Evolutionary conservation across 106 monocot genomes (phyloP).

Genomic region (Iris macrosiphon): DNA sequence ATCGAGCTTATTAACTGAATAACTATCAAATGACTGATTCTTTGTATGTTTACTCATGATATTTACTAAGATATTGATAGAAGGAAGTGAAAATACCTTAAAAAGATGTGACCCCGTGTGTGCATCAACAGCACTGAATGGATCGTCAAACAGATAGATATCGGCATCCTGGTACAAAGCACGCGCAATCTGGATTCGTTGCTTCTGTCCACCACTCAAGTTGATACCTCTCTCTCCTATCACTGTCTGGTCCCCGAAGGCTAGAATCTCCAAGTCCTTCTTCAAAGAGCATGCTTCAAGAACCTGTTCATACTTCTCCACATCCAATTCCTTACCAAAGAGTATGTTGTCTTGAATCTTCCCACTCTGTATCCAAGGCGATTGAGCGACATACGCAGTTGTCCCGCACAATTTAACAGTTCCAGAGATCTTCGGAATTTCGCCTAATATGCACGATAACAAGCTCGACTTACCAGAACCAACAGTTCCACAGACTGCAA

Average conservation of each 20-base stretch:
- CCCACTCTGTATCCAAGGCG: conserved; percentile 98
- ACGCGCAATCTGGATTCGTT: conserved; percentile 88
- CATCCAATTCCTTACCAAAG: conserved; percentile 77
- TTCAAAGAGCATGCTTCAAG: conserved; percentile 74
- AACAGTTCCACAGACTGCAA: conserved; percentile 87
- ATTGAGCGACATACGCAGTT: conserved; percentile 82
- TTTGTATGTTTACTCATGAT: too few relatives aligned
- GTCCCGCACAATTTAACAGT: conserved; percentile 49
- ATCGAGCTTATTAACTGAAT: too few relatives aligned
- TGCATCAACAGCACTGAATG: conserved; percentile 95
- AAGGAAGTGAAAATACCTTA: conserved; percentile 55
- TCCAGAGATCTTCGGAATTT: conserved; percentile 71
- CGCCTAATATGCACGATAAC: conserved; percentile 76
- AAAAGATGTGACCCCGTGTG: conserved; percentile 89
- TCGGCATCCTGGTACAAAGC: conserved; percentile 92
- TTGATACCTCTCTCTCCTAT: conserved; percentile 98
- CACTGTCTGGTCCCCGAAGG: conserved; percentile 78
- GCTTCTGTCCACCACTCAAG: conserved; percentile 95
- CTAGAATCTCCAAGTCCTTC: conserved; percentile 84
- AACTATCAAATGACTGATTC: too few relatives aligned
- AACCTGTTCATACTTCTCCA: conserved; percentile 53
- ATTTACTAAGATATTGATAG: too few relatives aligned
- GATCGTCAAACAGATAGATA: conserved; percentile 84
- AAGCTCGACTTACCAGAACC: conserved; percentile 89
- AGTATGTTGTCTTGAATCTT: conserved; percentile 87